A percentile compares a stretch with the other conserved stretches of the same genome.
Evolutionary conservation across 495 filamentous ascomycete species (phyloP).

Genomic region (Cercophora scortea): DNA sequence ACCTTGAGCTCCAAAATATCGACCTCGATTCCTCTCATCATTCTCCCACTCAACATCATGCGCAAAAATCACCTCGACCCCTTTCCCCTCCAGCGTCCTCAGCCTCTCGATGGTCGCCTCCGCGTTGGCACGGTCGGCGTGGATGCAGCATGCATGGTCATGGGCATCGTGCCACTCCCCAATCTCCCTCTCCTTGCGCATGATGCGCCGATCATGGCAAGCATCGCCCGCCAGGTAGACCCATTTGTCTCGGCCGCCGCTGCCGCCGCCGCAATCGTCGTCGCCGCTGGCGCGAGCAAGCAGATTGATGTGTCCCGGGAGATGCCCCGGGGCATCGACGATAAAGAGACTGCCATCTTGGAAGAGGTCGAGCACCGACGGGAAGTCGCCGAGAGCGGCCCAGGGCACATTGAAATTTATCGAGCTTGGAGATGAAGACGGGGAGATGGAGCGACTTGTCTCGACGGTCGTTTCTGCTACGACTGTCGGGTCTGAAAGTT

Average conservation of each 20-base stretch:
- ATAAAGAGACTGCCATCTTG: conserved; percentile 29
- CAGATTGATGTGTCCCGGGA: conserved; percentile 38
- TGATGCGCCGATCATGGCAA: conserved; percentile 34
- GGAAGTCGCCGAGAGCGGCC: conserved; percentile 16
- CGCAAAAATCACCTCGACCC: conserved; percentile 35
- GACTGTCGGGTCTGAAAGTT: conserved; percentile 20
- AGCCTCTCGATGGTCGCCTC: conserved; percentile 28
- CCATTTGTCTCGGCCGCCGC: conserved; percentile 5
- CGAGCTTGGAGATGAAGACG: not conserved
- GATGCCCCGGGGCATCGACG: conserved; percentile 37
- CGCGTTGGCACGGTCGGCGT: conserved; percentile 22
- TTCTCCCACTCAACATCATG: conserved; percentile 37
- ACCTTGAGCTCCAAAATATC: conserved; percentile 16
- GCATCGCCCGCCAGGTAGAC: conserved; percentile 39
- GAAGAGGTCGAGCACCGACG: conserved; percentile 33
- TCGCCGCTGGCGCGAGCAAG: conserved; percentile 15
- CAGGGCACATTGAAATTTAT: conserved; percentile 10
- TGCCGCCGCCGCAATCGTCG: not conserved
- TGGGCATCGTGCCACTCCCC: conserved; percentile 30
- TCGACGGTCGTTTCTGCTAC: not conserved
- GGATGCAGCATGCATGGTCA: conserved; percentile 29
- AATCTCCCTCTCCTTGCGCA: conserved; percentile 30
- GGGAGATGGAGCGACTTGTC: not conserved
- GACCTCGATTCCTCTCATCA: conserved; percentile 25
- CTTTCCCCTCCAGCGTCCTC: conserved; percentile 16